These are phyloP conservation scores for Chaetomiaceae sp. DNA, from an alignment of 2,329 filamentous ascomycete genomes.

Conservation along the genomic window DNA sequence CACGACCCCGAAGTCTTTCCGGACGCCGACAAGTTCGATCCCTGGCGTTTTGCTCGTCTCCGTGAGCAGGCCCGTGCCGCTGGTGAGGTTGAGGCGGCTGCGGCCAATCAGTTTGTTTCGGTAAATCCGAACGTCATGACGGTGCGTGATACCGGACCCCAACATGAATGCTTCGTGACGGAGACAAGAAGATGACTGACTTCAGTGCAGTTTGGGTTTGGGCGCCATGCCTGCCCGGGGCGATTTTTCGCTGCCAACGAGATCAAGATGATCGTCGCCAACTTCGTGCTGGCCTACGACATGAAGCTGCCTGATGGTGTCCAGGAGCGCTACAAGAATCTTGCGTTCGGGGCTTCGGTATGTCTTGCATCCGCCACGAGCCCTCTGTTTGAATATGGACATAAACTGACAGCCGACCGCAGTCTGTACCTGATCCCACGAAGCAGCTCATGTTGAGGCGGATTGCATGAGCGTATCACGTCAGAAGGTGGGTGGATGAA, in stretches of 20 bases:
- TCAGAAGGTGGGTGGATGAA: too few relatives aligned
- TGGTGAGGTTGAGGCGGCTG: conserved; percentile 27
- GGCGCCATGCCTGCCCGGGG: conserved; percentile 37
- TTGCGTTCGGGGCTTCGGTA: conserved; percentile 21
- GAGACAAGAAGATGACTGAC: neutral
- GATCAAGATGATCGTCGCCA: conserved; percentile 34
- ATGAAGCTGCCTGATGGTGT: conserved; percentile 25
- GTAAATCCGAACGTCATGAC: conserved; percentile 31
- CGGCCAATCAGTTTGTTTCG: conserved; percentile 39
- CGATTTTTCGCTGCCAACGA: conserved; percentile 37
- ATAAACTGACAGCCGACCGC: neutral
- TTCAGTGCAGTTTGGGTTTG: conserved; percentile 33
- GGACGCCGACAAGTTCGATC: conserved; percentile 36
- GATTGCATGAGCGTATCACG: neutral
- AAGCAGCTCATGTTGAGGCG: conserved; percentile 26
- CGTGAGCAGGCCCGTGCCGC: conserved; percentile 28
- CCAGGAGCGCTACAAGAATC: conserved; percentile 26
- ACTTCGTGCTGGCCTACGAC: conserved; percentile 30
- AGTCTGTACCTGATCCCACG: conserved; percentile 24
- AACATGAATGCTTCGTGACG: neutral
- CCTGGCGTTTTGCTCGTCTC: conserved; percentile 36
- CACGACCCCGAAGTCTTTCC: conserved; percentile 35
- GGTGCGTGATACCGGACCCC: neutral
- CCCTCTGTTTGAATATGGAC: too few relatives aligned
- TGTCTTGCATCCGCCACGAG: neutral